Percentiles rank a stretch among this genome's conserved stretches.
Conservation (phyloP, 805 yeast species). For the Kazachstania kunashirensis region DNA sequence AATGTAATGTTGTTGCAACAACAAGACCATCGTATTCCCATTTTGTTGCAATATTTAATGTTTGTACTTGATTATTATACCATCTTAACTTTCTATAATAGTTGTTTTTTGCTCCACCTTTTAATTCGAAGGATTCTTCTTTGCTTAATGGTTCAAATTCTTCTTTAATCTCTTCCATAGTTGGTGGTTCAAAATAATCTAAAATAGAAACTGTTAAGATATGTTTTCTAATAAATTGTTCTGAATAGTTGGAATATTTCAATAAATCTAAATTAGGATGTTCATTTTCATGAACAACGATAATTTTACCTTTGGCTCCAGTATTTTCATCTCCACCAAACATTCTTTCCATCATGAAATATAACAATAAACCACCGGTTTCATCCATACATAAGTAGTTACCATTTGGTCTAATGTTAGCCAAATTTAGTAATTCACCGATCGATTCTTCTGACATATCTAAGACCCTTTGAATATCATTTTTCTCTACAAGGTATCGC, state of each 20-base stretch:
- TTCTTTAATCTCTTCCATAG: constrained; percentile 33
- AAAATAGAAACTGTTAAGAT: constrained; percentile 65
- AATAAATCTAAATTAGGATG: constrained; percentile 74
- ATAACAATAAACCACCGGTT: constrained; percentile 83
- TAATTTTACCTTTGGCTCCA: constrained; percentile 44
- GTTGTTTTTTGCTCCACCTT: constrained; percentile 51
- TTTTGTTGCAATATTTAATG: constrained; percentile 40
- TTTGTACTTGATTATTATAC: constrained; percentile 28
- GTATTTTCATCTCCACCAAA: constrained; percentile 33
- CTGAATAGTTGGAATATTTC: constrained; percentile 54
- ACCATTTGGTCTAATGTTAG: constrained; percentile 83
- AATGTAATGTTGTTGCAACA: constrained; percentile 61
- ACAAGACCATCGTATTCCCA: constrained; percentile 68
- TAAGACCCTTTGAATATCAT: constrained; percentile 52
- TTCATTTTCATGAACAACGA: constrained; percentile 83
- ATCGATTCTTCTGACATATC: constrained; percentile 81
- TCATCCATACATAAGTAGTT: constrained; percentile 82
- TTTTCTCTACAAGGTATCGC: constrained; percentile 69
- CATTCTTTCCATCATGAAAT: constrained; percentile 86
- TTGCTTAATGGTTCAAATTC: constrained; percentile 34
- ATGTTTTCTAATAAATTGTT: constrained; percentile 41
- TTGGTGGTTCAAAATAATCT: constrained; percentile 74
- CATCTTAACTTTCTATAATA: constrained; percentile 58
- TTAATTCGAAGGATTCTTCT: constrained; percentile 46
- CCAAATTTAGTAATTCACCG: constrained; percentile 67